Evolutionary conservation across 139 green algal genomes (phyloP).

Genomic region (Tetradesmus lagerheimii): DNA sequence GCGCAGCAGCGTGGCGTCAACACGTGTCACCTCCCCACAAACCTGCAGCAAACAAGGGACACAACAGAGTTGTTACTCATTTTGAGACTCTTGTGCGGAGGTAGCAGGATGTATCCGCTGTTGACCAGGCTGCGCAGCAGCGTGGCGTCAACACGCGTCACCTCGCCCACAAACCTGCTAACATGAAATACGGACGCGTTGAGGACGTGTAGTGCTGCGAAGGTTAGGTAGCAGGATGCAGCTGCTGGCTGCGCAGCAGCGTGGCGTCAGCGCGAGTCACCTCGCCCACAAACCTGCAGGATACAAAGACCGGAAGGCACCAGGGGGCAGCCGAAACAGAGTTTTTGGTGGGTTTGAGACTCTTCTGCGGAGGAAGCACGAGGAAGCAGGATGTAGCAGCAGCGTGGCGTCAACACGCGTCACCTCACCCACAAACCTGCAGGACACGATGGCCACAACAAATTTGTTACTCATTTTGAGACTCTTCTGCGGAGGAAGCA

Average conservation of each 20-base stretch:
- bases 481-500: too few species aligned
- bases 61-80: slow-evolving; percentile 65
- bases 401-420: slow-evolving; percentile 82
- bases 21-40: slow-evolving; percentile 94
- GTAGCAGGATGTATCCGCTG: slow-evolving; percentile 45
- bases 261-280: slow-evolving; percentile 85
- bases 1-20: slow-evolving; percentile 83
- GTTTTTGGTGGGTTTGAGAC: too few species aligned
- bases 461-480: slow-evolving; percentile 55
- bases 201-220: too few species aligned
- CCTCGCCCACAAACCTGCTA: slow-evolving; percentile 91
- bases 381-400: too few species aligned
- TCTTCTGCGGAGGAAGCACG: too few species aligned
- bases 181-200: slow-evolving; percentile 52
- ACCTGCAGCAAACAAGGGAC: slow-evolving; percentile 50
- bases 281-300: slow-evolving; percentile 89
- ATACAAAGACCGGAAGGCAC: neutral
- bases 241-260: slow-evolving; percentile 74
- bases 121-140: slow-evolving; percentile 83
- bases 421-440: slow-evolving; percentile 95
- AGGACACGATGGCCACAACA: slow-evolving; percentile 47
- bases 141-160: slow-evolving; percentile 85
- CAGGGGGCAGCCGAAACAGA: too few species aligned
- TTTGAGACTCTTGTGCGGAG: too few species aligned
- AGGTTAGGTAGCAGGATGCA: too few species aligned